Evolutionary conservation across 2,329 filamentous ascomycete genomes (phyloP).

Genomic region (Emmonsia crescens): DNA sequence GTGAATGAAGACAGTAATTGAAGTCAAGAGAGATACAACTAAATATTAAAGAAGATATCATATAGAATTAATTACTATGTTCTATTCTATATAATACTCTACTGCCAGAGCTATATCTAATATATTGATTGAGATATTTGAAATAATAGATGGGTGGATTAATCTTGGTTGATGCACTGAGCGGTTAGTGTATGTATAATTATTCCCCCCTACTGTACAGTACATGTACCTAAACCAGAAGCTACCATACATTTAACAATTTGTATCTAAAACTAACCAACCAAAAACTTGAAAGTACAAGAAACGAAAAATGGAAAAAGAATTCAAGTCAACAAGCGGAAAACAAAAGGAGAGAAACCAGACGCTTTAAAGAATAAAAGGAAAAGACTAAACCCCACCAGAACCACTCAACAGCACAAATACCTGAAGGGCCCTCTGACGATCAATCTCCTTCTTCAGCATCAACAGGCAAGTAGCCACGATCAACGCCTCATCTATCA

Average conservation of each 20-base stretch:
- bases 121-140: no score
- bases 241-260: not conserved
- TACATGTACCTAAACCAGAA: not conserved
- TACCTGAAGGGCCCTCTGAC: conserved; percentile 43
- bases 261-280: not conserved
- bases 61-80: no score
- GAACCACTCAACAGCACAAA: conserved; percentile 20
- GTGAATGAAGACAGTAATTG: no score
- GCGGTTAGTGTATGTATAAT: no score
- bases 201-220: no score
- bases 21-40: no score
- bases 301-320: not conserved
- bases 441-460: conserved; percentile 56
- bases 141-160: not conserved
- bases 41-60: no score
- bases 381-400: not conserved
- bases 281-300: not conserved
- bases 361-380: not conserved
- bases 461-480: conserved; percentile 49
- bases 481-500: conserved; percentile 39
- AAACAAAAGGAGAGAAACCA: not conserved
- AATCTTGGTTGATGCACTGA: no score
- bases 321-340: not conserved
- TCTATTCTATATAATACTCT: no score
- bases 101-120: no score